Evolutionary conservation across 139 green algal genomes (phyloP).

Genomic region (Auxenochlorella protothecoides): DNA sequence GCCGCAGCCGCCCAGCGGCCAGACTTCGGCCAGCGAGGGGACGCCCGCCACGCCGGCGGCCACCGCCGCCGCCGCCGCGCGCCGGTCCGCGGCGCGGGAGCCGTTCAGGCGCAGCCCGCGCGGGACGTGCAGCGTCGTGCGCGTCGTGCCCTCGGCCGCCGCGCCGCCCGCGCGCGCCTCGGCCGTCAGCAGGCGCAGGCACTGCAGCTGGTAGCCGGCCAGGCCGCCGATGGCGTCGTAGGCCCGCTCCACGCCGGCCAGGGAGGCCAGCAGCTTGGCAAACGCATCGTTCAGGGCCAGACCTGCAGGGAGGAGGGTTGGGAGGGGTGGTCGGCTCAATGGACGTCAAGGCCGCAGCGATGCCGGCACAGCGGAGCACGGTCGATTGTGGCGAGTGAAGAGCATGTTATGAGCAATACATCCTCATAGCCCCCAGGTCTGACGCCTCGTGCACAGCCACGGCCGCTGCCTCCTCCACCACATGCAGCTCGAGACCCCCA

Average conservation of each 20-base stretch:
- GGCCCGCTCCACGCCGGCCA: constrained; percentile 67
- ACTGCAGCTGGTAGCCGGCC: constrained; percentile 83
- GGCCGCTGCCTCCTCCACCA: too few species aligned
- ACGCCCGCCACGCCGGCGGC: constrained; percentile 55
- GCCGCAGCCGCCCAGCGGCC: constrained; percentile 86
- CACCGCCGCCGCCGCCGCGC: constrained; percentile 27
- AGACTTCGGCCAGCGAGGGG: constrained; percentile 84
- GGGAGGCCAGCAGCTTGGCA: constrained; percentile 4
- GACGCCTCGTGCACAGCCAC: too few species aligned
- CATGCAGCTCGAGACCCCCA: too few species aligned
- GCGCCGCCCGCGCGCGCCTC: not conserved
- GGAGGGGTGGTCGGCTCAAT: not conserved
- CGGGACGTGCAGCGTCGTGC: constrained; percentile 40
- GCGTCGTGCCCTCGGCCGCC: not conserved
- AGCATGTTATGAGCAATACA: too few species aligned
- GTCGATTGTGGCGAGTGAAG: too few species aligned
- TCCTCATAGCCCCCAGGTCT: too few species aligned
- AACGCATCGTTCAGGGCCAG: constrained; percentile 1
- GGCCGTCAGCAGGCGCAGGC: constrained; percentile 58
- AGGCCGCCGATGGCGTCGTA: constrained; percentile 94
- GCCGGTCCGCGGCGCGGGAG: constrained; percentile 15
- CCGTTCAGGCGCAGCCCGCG: constrained; percentile 54
- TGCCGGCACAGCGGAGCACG: not conserved
- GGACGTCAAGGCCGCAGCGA: not conserved
- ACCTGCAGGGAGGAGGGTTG: not conserved